These are phyloP conservation scores for Pugionium dolabratum DNA, from an alignment of 345 rosid species.

Conservation along the genomic window DNA sequence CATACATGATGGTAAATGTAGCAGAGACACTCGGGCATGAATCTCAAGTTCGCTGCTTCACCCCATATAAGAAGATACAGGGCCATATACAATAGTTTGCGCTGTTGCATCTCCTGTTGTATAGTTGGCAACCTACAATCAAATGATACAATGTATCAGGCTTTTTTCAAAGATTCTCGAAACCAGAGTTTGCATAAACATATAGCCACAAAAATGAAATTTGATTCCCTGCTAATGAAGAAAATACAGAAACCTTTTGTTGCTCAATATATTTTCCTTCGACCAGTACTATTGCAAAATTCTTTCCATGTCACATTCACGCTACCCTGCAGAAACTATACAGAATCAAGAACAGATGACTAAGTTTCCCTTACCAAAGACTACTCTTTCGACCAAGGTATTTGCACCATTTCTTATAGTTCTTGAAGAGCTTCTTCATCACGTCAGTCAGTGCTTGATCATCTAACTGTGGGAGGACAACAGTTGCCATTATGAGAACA, in stretches of 20 bases:
- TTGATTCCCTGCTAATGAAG: conserved; percentile 10
- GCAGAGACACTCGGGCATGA: conserved; percentile 99
- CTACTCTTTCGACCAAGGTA: conserved; percentile 95
- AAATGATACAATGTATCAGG: conserved; percentile 20
- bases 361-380: conserved; percentile 71
- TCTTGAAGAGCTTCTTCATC: conserved; percentile 99
- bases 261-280: conserved; percentile 12
- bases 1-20: conserved; percentile 98
- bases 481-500: conserved; percentile 9
- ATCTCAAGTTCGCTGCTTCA: conserved; percentile 97
- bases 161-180: conserved; percentile 4
- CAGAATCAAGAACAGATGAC: conserved; percentile 3
- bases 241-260: conserved; percentile 1
- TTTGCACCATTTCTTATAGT: conserved; percentile 98
- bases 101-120: conserved; percentile 99
- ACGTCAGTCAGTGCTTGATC: conserved; percentile 92
- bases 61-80: conserved; percentile 99
- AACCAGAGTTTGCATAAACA: conserved; percentile 22
- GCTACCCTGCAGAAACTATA: conserved; percentile 9
- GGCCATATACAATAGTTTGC: conserved; percentile 93
- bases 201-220: conserved; percentile 1
- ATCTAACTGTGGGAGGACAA: conserved; percentile 64
- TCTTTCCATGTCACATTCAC: neutral
- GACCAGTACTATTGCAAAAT: conserved; percentile 5
- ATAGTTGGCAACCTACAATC: conserved; percentile 93